Evolutionary conservation across 2,329 filamentous ascomycete species (phyloP).

Genomic region (Arthrobotrys sinensis): DNA sequence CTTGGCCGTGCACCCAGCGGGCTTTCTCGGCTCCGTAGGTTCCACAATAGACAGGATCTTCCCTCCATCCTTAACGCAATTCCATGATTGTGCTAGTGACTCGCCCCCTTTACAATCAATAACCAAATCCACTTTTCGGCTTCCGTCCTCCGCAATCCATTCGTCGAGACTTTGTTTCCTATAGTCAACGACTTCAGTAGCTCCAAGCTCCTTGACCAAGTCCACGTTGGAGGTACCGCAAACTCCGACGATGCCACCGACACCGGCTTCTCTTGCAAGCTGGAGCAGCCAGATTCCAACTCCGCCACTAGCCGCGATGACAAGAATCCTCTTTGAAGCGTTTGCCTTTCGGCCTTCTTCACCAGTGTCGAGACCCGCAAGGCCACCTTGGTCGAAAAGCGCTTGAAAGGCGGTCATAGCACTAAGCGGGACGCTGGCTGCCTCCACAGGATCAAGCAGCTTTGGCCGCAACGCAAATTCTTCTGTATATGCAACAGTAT

Average conservation of each 20-base stretch:
- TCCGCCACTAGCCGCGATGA: conserved; percentile 68
- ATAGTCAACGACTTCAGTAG: conserved; percentile 68
- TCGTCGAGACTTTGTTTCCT: conserved; percentile 64
- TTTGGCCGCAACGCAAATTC: conserved; percentile 67
- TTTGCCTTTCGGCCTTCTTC: conserved; percentile 64
- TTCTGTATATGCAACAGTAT: conserved; percentile 65
- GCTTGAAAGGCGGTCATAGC: conserved; percentile 69
- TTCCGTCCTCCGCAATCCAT: conserved; percentile 65
- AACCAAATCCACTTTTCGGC: conserved; percentile 66
- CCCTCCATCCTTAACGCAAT: conserved; percentile 66
- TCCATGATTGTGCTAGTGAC: conserved; percentile 66
- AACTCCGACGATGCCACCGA: conserved; percentile 67
- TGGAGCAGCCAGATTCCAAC: conserved; percentile 69
- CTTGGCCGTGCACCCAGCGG: conserved; percentile 65
- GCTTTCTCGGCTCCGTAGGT: conserved; percentile 65
- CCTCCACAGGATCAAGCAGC: conserved; percentile 66
- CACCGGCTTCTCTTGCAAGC: conserved; percentile 67
- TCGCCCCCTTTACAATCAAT: conserved; percentile 68
- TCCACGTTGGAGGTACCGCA: conserved; percentile 65
- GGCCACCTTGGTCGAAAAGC: conserved; percentile 65
- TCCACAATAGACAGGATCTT: conserved; percentile 66
- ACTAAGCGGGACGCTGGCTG: conserved; percentile 68
- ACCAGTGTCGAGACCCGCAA: conserved; percentile 26
- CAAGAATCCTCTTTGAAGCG: conserved; percentile 66
- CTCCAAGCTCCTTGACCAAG: conserved; percentile 66